A percentile compares a stretch with the other conserved stretches of the same genome.
phyloP scores from a whole-genome alignment of 495 filamentous ascomycete species.

The Aspergillus haitiensis region DNA sequence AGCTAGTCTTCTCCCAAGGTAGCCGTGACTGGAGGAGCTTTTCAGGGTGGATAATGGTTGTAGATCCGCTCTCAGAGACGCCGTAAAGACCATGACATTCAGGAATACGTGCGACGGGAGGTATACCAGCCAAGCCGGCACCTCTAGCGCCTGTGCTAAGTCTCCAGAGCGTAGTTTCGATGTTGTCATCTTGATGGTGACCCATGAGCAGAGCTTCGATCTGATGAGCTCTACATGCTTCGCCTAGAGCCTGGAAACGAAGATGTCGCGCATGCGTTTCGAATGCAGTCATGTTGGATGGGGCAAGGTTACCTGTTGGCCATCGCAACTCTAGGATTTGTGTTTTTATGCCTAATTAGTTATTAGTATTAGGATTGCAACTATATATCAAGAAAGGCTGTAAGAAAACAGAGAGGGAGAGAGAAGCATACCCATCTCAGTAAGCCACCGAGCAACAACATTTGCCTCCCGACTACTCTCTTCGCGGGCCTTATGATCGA shows the following conservation, averaged over 20 bases:
- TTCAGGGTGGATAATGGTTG: constrained; percentile 1
- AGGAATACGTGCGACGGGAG: constrained; percentile 63
- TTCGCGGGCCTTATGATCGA: constrained; percentile 73
- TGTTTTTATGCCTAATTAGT: constrained; percentile 47
- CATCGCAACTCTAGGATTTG: constrained; percentile 54
- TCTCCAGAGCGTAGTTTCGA: constrained; percentile 82
- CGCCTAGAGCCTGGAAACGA: constrained; percentile 70
- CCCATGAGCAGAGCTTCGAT: constrained; percentile 66
- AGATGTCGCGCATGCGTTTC: constrained; percentile 76
- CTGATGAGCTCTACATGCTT: constrained; percentile 49
- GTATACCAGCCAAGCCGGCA: constrained; percentile 72
- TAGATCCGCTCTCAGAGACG: constrained; percentile 64
- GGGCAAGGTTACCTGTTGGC: constrained; percentile 27
- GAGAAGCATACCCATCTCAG: constrained; percentile 36
- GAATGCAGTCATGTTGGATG: constrained; percentile 54
- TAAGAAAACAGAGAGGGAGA: neutral
- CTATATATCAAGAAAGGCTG: neutral
- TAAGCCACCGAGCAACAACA: constrained; percentile 56
- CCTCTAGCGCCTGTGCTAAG: constrained; percentile 60
- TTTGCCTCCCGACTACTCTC: constrained; percentile 69
- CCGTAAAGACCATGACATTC: constrained; percentile 77
- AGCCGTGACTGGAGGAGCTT: neutral
- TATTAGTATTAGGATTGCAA: constrained; percentile 14
- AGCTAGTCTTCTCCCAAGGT: neutral
- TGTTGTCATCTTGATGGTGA: constrained; percentile 84